phyloP scores from a whole-genome alignment of 768 basidiomycete genomes.

The Kwoniella pini region DNA sequence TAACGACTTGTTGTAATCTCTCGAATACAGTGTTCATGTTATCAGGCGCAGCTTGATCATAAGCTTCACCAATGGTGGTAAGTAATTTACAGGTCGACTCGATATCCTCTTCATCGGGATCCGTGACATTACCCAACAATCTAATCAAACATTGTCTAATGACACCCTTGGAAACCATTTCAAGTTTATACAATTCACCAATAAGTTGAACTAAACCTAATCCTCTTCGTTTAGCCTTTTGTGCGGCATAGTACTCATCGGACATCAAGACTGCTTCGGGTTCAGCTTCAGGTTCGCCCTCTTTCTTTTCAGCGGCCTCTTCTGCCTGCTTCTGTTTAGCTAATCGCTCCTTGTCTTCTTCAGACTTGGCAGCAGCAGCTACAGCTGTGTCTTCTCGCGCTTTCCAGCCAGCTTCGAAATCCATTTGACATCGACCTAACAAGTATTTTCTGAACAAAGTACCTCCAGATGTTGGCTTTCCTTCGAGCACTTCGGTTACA shows the following conservation, averaged over 20 bases:
- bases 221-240: slow-evolving; percentile 96
- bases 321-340: slow-evolving; percentile 58
- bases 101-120: slow-evolving; percentile 96
- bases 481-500: slow-evolving; percentile 86
- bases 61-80: slow-evolving; percentile 77
- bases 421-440: slow-evolving; percentile 93
- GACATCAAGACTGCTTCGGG: slow-evolving; percentile 77
- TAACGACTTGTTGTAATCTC: slow-evolving; percentile 79
- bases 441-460: slow-evolving; percentile 96
- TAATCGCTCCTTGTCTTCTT: slow-evolving; percentile 70
- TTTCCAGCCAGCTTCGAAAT: slow-evolving; percentile 95
- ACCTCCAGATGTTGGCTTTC: slow-evolving; percentile 87
- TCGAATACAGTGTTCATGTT: slow-evolving; percentile 93
- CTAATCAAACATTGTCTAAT: slow-evolving; percentile 99
- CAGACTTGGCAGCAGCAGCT: slow-evolving; percentile 79
- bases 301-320: slow-evolving; percentile 58
- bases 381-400: slow-evolving; percentile 81
- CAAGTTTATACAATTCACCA: slow-evolving; percentile 97
- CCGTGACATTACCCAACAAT: slow-evolving; percentile 85
- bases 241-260: slow-evolving; percentile 92
- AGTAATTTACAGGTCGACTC: slow-evolving; percentile 93
- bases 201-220: slow-evolving; percentile 97
- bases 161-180: slow-evolving; percentile 95
- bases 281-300: slow-evolving; percentile 59
- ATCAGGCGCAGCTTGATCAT: slow-evolving; percentile 79